phyloP scores from a whole-genome alignment of 1,139 yeast species.

The Pneumocystis oryctolagi region DNA sequence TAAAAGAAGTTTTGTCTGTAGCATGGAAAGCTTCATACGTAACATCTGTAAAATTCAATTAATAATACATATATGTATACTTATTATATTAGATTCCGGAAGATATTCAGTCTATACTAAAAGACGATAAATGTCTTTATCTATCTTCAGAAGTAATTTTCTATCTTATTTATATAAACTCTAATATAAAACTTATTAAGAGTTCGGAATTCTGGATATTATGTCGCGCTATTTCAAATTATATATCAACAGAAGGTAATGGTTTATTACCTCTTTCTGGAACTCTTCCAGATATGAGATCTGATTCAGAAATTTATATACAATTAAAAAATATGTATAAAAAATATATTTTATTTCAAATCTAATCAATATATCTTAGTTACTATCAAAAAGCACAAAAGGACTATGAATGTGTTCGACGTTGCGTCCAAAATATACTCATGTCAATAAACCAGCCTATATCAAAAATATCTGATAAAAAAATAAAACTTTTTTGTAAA shows the following conservation, averaged over 20 bases:
- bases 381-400: slow-evolving; percentile 41
- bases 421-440: slow-evolving; percentile 24
- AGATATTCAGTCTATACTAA: slow-evolving; percentile 21
- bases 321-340: slow-evolving; percentile 34
- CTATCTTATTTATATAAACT: neutral
- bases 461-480: slow-evolving; percentile 26
- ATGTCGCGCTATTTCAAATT: slow-evolving; percentile 40
- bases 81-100: slow-evolving; percentile 32
- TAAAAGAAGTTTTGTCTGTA: slow-evolving; percentile 53
- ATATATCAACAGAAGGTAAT: slow-evolving; percentile 26
- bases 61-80: neutral
- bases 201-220: slow-evolving; percentile 44
- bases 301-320: slow-evolving; percentile 52
- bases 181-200: slow-evolving; percentile 11
- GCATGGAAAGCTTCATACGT: slow-evolving; percentile 30
- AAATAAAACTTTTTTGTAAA: slow-evolving; percentile 43
- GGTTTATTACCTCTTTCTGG: slow-evolving; percentile 59
- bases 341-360: neutral
- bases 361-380: neutral
- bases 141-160: slow-evolving; percentile 9
- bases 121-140: slow-evolving; percentile 14
- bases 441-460: slow-evolving; percentile 19
- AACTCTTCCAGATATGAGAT: slow-evolving; percentile 75
- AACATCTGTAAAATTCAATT: slow-evolving; percentile 8
- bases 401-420: slow-evolving; percentile 35